Evolutionary conservation across 2,329 filamentous ascomycete genomes (phyloP), one percentile per base, ranked within the genome.

Genomic region (Penicillium italicum): DNA sequence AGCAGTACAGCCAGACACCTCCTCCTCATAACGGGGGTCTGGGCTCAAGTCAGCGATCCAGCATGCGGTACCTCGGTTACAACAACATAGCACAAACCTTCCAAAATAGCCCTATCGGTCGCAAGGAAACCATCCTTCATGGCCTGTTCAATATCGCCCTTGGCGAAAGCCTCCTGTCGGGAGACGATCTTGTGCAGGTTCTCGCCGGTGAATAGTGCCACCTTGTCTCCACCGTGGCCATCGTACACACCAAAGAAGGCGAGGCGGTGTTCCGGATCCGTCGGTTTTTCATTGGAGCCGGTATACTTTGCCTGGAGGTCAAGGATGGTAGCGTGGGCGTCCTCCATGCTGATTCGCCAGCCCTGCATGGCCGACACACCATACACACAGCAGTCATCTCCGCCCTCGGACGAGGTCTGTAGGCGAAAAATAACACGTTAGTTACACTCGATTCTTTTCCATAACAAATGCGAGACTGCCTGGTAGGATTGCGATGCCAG

Each of bases 331-430:
- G 90, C 90, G 79, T 99, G 94, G 62, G 94, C 87, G 74, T 99
- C 94, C 76, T 99, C 94, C 94, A 99, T 99, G 81, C 90, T 96
- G 79, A 99, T 97, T 79, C 94, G 89, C 94, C 94, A 99, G 81
- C 94, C 94, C 79, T 99, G 94, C 94, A 99, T 99, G 77, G 91
- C 91, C 64, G 94, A 99, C 64, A 97, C 86, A 72, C 94, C 94
- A 76, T 90, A 99, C 73, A 94, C 78, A 73, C 96, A 86, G 73
- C 90, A 87, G 64, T 96, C 91, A 89, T 97, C 92, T 79, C 91
- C 87, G 77, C 92, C 92, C 73, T 86, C 86, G 74, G 88, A 87
- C 70, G 94, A 99, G 78, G 86, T 82, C 94, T 97, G 69, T 42
- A 57, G 50, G 16, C 49, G 40, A 38, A 30, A 24, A 42, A 36